Evolutionary conservation across 768 basidiomycete species (phyloP).

Genomic region (Tylopilus intermedius): DNA sequence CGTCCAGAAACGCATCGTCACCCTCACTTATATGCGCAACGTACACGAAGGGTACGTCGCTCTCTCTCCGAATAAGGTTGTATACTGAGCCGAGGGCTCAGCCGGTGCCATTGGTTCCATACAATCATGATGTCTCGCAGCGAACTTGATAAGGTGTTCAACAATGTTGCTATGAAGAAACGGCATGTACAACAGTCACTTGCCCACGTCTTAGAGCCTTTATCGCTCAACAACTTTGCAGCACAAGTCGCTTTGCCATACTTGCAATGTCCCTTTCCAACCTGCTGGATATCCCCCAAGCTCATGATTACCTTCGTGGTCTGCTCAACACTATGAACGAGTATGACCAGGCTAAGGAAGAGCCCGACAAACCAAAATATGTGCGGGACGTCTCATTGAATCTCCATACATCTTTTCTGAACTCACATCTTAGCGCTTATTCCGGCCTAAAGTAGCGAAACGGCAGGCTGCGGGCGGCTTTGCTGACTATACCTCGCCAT

Average conservation of each 20-base stretch:
- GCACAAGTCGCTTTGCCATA: constrained; percentile 77
- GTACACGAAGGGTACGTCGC: constrained; percentile 77
- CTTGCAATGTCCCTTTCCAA: constrained; percentile 84
- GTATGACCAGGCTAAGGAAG: constrained; percentile 66
- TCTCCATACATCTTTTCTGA: constrained; percentile 7
- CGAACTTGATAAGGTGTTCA: constrained; percentile 74
- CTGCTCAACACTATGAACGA: constrained; percentile 68
- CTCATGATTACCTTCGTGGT: constrained; percentile 74
- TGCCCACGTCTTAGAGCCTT: background rate
- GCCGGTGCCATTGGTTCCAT: constrained; percentile 83
- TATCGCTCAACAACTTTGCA: constrained; percentile 27
- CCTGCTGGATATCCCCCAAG: constrained; percentile 74
- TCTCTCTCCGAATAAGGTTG: background rate
- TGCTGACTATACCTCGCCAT: constrained; percentile 57
- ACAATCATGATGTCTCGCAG: constrained; percentile 72
- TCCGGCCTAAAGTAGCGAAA: constrained; percentile 55
- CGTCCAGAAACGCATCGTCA: constrained; percentile 79
- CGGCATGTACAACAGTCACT: constrained; percentile 42
- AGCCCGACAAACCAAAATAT: constrained; percentile 59
- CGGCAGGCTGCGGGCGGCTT: constrained; percentile 47
- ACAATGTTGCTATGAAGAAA: constrained; percentile 71
- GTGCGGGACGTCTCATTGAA: constrained; percentile 32
- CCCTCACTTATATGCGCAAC: constrained; percentile 78
- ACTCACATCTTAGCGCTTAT: constrained; percentile 42
- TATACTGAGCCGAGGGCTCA: constrained; percentile 26